Base-by-base conservation (phyloP, 257 asterid species). In the Salvia splendens region DNA sequence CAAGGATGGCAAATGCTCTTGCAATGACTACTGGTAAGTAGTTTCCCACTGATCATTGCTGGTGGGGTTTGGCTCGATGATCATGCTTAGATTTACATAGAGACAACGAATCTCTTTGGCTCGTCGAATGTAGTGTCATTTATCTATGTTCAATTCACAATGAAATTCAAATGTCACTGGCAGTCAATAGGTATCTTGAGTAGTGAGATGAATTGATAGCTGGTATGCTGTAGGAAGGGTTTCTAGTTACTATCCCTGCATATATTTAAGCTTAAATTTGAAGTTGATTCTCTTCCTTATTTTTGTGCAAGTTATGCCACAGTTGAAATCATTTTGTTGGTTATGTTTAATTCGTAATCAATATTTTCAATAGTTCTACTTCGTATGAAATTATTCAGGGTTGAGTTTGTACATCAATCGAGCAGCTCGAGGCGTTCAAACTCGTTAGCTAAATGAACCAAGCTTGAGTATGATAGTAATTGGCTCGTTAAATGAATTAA, bases 1-100 rank as follows among this genome's bases (percentile, higher is more conserved):
- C 76, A 88, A 88, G 87, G 92, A 86, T 58, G 96, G 97, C 4
- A 88, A 90, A 75, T 93, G 99, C 81, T 90, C 97, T 3, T 90
- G 97, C 55, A 89, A 88, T 15, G 99, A 93, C 79, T 90, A 93
- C 80, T 93, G 99, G 99, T 93, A 76, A 82, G 61, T 69, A 42
- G 38, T 33, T 33, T 4, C 42, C n/a, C 6, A 8, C 10, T 61
- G 49, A 24, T 55, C 20, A 28, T 15, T 52, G 49, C 66, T 42
- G 41, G 46, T 33, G 38, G 30, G 1, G 30, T 24, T 24, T 24
- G 30, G 7, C 50, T 43, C 54, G 68, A 38, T 20, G 41, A 35
- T 24, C 40, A 61, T 71, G 67, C 49, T 8, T 33, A 6, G 33
- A 51, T 20, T 72, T 48, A 16, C 38, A 33, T 33, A 16, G 66